Conservation (phyloP, 371 early-diverging fungal species). For the Coemansia sp. region DNA sequence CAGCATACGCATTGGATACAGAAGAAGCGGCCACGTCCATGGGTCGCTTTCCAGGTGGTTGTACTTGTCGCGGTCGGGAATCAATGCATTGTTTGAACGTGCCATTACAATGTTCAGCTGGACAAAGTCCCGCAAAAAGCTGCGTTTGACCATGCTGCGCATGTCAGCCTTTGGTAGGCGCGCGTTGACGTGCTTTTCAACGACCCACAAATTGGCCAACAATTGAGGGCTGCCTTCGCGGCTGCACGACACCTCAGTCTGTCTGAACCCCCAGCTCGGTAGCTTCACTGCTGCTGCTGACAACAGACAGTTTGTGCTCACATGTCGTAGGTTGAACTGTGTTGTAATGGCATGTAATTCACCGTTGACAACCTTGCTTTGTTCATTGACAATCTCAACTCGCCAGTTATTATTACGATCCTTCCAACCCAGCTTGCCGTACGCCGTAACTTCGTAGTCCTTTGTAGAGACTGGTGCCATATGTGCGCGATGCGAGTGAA, state of each 20-base stretch:
- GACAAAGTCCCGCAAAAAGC: slow-evolving; percentile 39
- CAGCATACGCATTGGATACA: slow-evolving; percentile 93
- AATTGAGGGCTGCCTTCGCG: background rate
- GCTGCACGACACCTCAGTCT: slow-evolving; percentile 40
- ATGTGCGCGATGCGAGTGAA: slow-evolving; percentile 55
- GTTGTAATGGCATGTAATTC: slow-evolving; percentile 41
- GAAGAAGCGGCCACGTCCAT: slow-evolving; percentile 89
- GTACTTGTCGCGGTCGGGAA: slow-evolving; percentile 95
- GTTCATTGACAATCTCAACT: slow-evolving; percentile 28
- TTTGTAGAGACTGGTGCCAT: slow-evolving; percentile 59
- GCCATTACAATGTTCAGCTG: slow-evolving; percentile 42
- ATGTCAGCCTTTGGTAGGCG: slow-evolving; percentile 24
- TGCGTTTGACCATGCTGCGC: slow-evolving; percentile 16
- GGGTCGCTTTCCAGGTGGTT: slow-evolving; percentile 86
- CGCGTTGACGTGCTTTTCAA: slow-evolving; percentile 24
- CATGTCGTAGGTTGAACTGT: slow-evolving; percentile 24
- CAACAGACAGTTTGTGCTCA: slow-evolving; percentile 22
- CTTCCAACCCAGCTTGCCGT: slow-evolving; percentile 32
- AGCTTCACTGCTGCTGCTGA: slow-evolving; percentile 25
- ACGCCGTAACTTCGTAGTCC: slow-evolving; percentile 85
- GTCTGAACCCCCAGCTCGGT: slow-evolving; percentile 38
- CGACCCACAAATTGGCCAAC: slow-evolving; percentile 19
- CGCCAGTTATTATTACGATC: slow-evolving; percentile 37
- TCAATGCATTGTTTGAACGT: slow-evolving; percentile 89
- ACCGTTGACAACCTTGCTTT: slow-evolving; percentile 10